Base-by-base conservation (phyloP, 1,284 basidiomycete species). In the Exsudoporus floridanus region DNA sequence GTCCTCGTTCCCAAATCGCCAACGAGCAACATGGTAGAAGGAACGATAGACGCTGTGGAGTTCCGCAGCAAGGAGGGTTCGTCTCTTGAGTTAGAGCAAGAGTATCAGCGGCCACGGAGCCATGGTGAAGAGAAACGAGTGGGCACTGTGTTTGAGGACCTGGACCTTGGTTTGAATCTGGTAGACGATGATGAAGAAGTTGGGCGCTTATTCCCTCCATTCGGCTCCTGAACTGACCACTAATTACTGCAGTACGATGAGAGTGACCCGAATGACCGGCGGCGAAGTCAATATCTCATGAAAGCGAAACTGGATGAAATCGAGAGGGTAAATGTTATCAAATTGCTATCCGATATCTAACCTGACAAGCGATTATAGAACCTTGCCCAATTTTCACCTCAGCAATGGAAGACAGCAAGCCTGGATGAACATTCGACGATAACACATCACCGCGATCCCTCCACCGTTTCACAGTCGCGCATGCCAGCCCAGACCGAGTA, bases 251-350 rank as follows among this genome's bases (percentile, higher is more conserved):
- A 88, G 84, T 84, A 78, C 58, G 84, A 87, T 54, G 78, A 80
- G 41, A 72, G 80, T 58, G 86, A 88, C 62, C 85, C 84, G 33
- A 75, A 88, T 61, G 86, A 88, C 68, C 78, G 80, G 49, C 77
- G 87, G 37, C 79, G 78, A 62, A 89, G 85, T 65, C 88, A 90
- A 61, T 79, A 82, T 55, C 70, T 84, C 42, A 80, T 90, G 80
- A 81, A 75, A 57, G 81, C 83, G 16, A 78, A 85, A 64, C 71
- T 90, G 30, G 88, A 90, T 63, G 84, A 86, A 67, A 84, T 90
- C 46, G 88, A 90, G 65, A 78, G 77, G 74, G 86, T 86, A 58
- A 34, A 76, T 70, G 10, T 46, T 34, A 51, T 50, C 19, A 43
- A 44, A 30, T 36, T 27, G 21, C 42, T 48, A 31, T 19, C 55